phyloP scores from a whole-genome alignment of 768 basidiomycete species.

The Trametes sanguinea region DNA sequence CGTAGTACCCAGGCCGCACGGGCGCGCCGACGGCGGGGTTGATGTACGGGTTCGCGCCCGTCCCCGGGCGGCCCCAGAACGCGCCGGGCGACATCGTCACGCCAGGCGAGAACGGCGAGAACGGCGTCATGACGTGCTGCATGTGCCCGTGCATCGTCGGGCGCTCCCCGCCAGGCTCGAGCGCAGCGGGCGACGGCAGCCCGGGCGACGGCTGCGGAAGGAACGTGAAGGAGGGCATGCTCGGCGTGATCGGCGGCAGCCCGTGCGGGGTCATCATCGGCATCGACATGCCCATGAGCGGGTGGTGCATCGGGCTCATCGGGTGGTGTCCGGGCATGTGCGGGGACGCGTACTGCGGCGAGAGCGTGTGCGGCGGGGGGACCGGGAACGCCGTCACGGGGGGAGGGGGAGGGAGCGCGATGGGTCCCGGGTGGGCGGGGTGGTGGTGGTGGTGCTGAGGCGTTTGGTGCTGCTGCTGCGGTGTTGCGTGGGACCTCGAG shows the following conservation, averaged over 20 bases:
- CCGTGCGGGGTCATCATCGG: constrained; percentile 68
- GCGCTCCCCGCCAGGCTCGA: constrained; percentile 8
- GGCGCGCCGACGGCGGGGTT: constrained; percentile 69
- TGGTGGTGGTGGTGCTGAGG: constrained; percentile 19
- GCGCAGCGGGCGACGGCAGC: constrained; percentile 34
- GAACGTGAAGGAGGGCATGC: constrained; percentile 95
- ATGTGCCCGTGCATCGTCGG: constrained; percentile 23
- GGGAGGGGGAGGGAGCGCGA: constrained; percentile 64
- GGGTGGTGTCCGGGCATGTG: constrained; percentile 33
- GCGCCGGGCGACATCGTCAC: constrained; percentile 72
- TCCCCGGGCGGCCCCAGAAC: constrained; percentile 66
- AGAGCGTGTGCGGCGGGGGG: constrained; percentile 36
- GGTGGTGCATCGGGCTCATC: constrained; percentile 43
- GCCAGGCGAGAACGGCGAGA: constrained; percentile 65
- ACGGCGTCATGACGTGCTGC: constrained; percentile 31
- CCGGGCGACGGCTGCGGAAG: constrained; percentile 52
- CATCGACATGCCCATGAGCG: constrained; percentile 33
- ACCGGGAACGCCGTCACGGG: constrained; percentile 43
- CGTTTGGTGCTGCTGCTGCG: constrained; percentile 16
- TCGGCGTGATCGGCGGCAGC: constrained; percentile 92
- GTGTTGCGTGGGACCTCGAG: constrained; percentile 21
- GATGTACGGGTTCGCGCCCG: constrained; percentile 43
- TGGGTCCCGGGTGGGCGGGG: constrained; percentile 65
- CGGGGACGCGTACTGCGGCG: constrained; percentile 38
- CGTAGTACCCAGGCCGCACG: constrained; percentile 35